Evolutionary conservation across 1,284 basidiomycete species (phyloP), one percentile per base, ranked within the genome.

Genomic region (Hortiboletus rubellus): DNA sequence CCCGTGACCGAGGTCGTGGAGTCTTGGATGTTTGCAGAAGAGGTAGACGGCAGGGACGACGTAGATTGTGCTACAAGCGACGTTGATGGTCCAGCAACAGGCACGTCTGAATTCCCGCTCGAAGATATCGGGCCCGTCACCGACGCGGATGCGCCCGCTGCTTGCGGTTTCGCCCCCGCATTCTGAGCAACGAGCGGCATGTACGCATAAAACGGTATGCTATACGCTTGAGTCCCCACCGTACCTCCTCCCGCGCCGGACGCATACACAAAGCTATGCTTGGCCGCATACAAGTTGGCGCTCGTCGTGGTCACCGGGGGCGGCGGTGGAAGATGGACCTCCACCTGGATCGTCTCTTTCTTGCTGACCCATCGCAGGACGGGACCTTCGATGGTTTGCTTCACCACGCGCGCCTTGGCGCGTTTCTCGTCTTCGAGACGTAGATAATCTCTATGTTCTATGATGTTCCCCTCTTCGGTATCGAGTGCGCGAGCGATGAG

Each of bases 401-500:
- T 81, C 34, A 86, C 79, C 40, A 86, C 79, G 33, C 83, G 78
- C 47, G 89, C 84, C 51, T 83, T 81, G 61, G 82, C 84, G 27
- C 90, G 83, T 63, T 91, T 91, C 74, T 93, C 91, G 66, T 92
- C 91, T 63, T 95, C 92, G 3, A 84, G 74, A 54, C 79, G 80
- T 31, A 95, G 80, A 65, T 94, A 94, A 60, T 91, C 82, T 40
- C 83, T 79, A 63, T 94, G 87, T 50, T 91, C 86, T n/a, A 81
- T 79, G 24, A 87, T 84, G 65, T 95, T 95, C 5, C 86, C 85
- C 72, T 94, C 91, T 68, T 94, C 92, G 50, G 86, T 90, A 66
- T 93, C 91, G 11, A 94, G 80, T 0, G 92, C 92, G 15, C 84
- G 85, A 1, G 85, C 84, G 52, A 95, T 89, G 5, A 94, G 80